Conservation (phyloP, 2,329 filamentous ascomycete genomes). For the Colletotrichum spinosum region DNA sequence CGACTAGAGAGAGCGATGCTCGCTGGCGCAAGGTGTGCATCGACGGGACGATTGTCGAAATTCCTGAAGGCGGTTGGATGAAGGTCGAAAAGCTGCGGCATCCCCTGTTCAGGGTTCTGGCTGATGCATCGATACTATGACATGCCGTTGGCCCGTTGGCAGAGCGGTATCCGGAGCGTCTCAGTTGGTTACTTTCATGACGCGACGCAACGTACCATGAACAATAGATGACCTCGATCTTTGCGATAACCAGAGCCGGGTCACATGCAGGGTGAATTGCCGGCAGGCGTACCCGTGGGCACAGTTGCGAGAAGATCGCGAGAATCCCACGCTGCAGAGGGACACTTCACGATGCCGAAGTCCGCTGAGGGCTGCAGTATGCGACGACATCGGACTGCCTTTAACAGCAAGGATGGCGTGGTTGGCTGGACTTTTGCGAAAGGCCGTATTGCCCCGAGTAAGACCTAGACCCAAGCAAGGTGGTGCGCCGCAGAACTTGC, state of each 20-base stretch:
- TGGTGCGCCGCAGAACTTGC: slow-evolving; percentile 7
- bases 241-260: too few species aligned
- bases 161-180: not conserved
- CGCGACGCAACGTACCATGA: too few species aligned
- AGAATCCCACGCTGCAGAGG: too few species aligned
- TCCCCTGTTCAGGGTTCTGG: slow-evolving; percentile 58
- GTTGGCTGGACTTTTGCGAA: slow-evolving; percentile 7
- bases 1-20: slow-evolving; percentile 74
- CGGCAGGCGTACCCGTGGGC: too few species aligned
- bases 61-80: slow-evolving; percentile 79
- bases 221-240: too few species aligned
- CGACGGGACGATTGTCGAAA: slow-evolving; percentile 87
- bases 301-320: too few species aligned
- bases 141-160: not conserved
- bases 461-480: not conserved
- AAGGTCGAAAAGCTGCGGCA: slow-evolving; percentile 65
- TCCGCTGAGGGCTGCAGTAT: too few species aligned
- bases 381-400: too few species aligned
- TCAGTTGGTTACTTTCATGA: too few species aligned
- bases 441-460: slow-evolving; percentile 11
- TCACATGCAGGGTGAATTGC: too few species aligned
- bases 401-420: not conserved
- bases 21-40: slow-evolving; percentile 89
- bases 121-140: slow-evolving; percentile 43
- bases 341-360: too few species aligned